A percentile compares a stretch with the other conserved stretches of the same genome.
These are phyloP conservation scores for Alternaria triticina DNA, from an alignment of 2,329 filamentous ascomycete species.

Conservation along the genomic window DNA sequence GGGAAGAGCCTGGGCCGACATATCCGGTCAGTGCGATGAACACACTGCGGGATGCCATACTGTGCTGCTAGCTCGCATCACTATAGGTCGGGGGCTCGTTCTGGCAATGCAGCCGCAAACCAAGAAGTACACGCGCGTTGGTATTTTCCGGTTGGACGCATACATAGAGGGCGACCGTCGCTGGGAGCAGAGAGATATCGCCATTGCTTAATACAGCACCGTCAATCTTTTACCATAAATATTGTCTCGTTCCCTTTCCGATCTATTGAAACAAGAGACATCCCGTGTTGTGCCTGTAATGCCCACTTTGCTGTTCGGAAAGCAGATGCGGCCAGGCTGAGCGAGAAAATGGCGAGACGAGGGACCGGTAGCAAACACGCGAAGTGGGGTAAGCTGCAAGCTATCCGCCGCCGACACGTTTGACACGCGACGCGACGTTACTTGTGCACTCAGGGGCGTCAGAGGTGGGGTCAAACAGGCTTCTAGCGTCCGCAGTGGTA, in stretches of 20 bases:
- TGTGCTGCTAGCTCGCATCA: background rate
- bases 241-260: no score
- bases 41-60: background rate
- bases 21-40: background rate
- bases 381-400: conserved; percentile 4
- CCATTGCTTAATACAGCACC: background rate
- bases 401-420: background rate
- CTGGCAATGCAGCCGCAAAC: background rate
- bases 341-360: background rate
- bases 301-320: background rate
- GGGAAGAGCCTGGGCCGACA: background rate
- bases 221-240: no score
- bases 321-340: background rate
- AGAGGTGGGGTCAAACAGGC: background rate
- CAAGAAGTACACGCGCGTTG: background rate
- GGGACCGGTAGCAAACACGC: background rate
- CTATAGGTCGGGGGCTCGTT: background rate
- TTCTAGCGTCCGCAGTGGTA: background rate
- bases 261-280: no score
- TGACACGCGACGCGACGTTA: background rate
- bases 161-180: background rate
- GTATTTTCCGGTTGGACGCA: background rate
- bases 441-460: background rate
- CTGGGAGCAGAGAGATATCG: background rate
- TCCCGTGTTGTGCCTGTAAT: background rate